phyloP scores from a whole-genome alignment of 2,329 filamentous ascomycete species.

The Neonectria magnoliae region DNA sequence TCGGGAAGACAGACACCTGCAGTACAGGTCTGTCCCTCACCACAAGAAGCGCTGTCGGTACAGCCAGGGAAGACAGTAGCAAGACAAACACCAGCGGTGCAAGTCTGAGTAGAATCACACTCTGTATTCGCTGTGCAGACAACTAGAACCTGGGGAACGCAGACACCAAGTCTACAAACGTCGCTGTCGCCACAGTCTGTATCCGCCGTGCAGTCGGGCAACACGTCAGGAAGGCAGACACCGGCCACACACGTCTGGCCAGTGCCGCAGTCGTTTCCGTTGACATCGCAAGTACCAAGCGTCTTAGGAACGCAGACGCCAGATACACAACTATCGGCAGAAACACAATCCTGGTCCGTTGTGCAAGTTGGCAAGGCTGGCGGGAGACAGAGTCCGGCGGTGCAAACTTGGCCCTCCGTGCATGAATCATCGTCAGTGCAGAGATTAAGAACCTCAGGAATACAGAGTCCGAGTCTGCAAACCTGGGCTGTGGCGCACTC shows the following conservation, averaged over 20 bases:
- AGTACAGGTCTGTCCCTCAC: constrained; percentile 8
- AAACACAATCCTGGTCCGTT: constrained; percentile 6
- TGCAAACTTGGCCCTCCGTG: constrained; percentile 1
- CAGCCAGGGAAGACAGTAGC: constrained; percentile 9
- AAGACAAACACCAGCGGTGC: constrained; percentile 13
- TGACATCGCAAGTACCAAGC: background rate
- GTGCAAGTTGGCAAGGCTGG: constrained; percentile 6
- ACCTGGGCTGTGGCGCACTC: constrained; percentile 15
- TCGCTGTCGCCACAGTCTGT: constrained; percentile 5
- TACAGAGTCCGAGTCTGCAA: constrained; percentile 8
- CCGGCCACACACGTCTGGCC: constrained; percentile 15
- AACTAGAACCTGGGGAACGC: constrained; percentile 3
- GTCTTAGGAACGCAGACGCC: constrained; percentile 8
- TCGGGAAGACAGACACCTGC: constrained; percentile 16
- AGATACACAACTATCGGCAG: constrained; percentile 13
- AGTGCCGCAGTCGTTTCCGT: background rate
- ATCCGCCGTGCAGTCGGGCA: constrained; percentile 7
- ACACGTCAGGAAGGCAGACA: constrained; percentile 12
- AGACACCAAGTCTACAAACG: constrained; percentile 20
- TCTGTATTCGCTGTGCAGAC: constrained; percentile 4
- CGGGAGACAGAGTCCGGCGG: constrained; percentile 4
- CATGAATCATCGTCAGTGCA: background rate
- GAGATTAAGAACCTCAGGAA: constrained; percentile 3
- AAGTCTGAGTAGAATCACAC: constrained; percentile 3
- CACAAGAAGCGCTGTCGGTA: background rate